Evolutionary conservation across 345 rosid species (phyloP), one percentile per base, ranked within the genome.

Genomic region (Heritiera fomes): DNA sequence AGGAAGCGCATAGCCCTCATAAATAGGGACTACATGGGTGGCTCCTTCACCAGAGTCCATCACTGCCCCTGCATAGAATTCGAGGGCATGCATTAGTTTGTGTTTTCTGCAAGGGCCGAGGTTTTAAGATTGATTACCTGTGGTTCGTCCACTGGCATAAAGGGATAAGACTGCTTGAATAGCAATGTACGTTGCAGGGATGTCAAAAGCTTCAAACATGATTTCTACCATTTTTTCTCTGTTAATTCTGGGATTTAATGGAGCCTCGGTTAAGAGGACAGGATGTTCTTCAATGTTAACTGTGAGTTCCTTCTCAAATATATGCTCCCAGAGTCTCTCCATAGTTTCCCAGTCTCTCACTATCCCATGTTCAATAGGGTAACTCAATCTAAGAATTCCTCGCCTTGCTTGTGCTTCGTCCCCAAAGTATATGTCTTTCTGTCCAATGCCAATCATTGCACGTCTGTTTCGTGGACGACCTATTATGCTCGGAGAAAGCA

Each of bases 211-310:
- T 76, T 84, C 15, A 3, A 71, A 71, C 75, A 49, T 71, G 75
- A 50, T 66, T 66, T 66, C 30, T 7, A 41, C 66, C 83, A 70
- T 84, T 60, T 84, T 82, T 41, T 82, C 83, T 74, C 80, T 77
- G 52, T 85, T 80, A 9, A 43, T 77, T 32, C 76, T 82, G 41
- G 85, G 87, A 69, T 82, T 82, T 41, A 84, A 74, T 7, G 83
- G 58, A 10, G 80, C 74, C 73, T 80, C 83, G 1, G 85, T 82
- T 43, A 82, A 67, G 53, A 85, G 85, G 18, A 82, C 85, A 34
- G 82, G 82, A 28, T 85, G 85, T 56, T 80, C 75, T 46, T 82
- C 77, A 0, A 67, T 59, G 64, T 75, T 28, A 30, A 85, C 78
- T 1, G 80, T 46, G 38, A 84, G 79, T 65, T 84, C 81, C 12